A percentile compares a stretch with the other conserved stretches of the same genome.
Conservation (phyloP, 306 rosid genomes). For the Lagenaria siceraria region DNA sequence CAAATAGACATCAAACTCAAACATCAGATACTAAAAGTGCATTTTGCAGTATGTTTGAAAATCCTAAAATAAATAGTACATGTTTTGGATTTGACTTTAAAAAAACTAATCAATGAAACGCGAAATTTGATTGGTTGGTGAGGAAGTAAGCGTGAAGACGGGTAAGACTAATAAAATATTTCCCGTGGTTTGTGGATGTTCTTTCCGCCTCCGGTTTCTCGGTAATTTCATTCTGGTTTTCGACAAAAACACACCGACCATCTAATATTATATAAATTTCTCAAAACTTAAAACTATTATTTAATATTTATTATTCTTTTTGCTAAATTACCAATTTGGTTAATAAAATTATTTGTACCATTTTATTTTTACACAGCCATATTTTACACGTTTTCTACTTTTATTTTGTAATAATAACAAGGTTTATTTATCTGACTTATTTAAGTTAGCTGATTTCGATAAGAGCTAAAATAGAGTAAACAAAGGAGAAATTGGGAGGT, state of each 20-base stretch:
- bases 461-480: too few relatives aligned
- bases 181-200: constrained; percentile 3
- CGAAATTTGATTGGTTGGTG: neutral
- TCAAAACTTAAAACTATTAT: neutral
- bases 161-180: neutral
- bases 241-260: constrained; percentile 5
- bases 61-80: neutral
- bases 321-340: neutral
- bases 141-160: neutral
- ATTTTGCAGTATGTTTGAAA: too few relatives aligned
- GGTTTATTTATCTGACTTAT: too few relatives aligned
- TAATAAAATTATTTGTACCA: too few relatives aligned
- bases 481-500: too few relatives aligned
- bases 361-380: too few relatives aligned
- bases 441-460: too few relatives aligned
- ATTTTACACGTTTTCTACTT: too few relatives aligned
- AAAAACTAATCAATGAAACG: neutral
- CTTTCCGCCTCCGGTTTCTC: constrained; percentile 1
- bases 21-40: too few relatives aligned
- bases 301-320: neutral
- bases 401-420: too few relatives aligned
- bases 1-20: too few relatives aligned
- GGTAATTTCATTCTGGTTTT: neutral
- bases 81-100: neutral
- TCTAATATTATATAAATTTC: neutral